Evolutionary conservation across 768 basidiomycete genomes (phyloP), one percentile per base, ranked within the genome.

Genomic region (Podaxis sp.): DNA sequence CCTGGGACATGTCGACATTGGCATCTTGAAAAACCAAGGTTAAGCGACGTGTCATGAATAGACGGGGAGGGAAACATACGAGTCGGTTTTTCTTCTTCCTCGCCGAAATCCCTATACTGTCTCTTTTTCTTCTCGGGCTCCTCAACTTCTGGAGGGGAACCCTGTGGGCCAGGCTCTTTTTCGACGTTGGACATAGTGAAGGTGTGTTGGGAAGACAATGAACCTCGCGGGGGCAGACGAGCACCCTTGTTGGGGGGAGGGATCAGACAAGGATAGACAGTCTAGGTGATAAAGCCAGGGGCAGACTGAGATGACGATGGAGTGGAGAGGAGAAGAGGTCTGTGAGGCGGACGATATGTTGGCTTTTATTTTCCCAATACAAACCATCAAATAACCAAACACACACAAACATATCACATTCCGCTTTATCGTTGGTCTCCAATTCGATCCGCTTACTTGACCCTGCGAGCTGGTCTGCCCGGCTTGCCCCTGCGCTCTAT

Each of bases 31-130:
- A 64, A 54, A 24, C 19, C 19, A 55, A 41, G 24, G 61, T 67
- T 71, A 33, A 64, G 64, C 68, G 50, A 67, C 50, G 67, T 61
- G 61, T 66, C 54, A 57, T 53, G 24, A n/a, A 61, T 43, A 49
- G 63, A 40, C 46, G 17, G 55, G 52, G n/a, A 40, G 53, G 65
- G 61, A 74, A 19, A 80, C 89, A 51, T 73, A 91, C 89, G 88
- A 60, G 86, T 84, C 43, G 86, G 73, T 68, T 83, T 82, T 59
- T 84, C 80, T 60, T 88, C 80, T 0, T 91, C 90, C 68, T 92
- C 87, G 57, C 83, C 84, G 62, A 91, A 91, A 43, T 92, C 91
- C 82, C 90, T 93, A 80, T 93, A 93, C 79, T 91, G 88, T 77
- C 90, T 83, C 79, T 90, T 89, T 73, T 75, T 88, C 73, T 77